Base-by-base conservation (phyloP, 2,329 filamentous ascomycete species). In the Talaromyces rugulosus region DNA sequence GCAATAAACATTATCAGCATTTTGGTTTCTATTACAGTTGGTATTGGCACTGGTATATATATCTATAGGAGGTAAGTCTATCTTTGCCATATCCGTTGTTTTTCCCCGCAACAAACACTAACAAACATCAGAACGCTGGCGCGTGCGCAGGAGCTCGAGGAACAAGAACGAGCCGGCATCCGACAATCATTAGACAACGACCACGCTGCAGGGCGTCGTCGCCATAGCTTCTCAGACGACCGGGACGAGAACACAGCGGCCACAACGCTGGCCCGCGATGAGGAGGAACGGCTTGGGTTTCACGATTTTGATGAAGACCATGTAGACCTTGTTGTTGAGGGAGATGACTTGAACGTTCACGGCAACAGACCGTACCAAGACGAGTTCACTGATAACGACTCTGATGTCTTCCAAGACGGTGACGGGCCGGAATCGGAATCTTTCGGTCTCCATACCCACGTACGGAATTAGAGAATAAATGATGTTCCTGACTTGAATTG, bases 1-100 rank as follows among this genome's bases (percentile, higher is more conserved):
- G 83, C 87, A 31, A 81, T 98, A 69, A 96, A 95, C 77, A 96
- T 96, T 74, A 75, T 88, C 28, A 89, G 87, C 77, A 97, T 98
- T 75, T 72, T 86, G 14, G 75, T 93, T 62, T 90, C 91, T 31
- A 84, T 85, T 56, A 70, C 85, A 27, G 79, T 96, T 12, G 95
- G 95, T 53, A 78, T 89, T 27, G 83, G 80, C 30, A 92, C 95
- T 2, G 94, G 92, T 16, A 89, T 87, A 76, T 82, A 96, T 76
- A 96, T 99, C 73, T 99, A 96, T 79, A 84, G 83, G 69, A 82
- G 71, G 85, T 85, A 63, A 69, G 76, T 61, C 14, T 11, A 51
- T 9, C 23, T 33, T 51, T 23, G 3, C 47, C 14, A 36, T 27
- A 23, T 28, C 36, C 52, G 23, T 51, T 51, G 36, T 36, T 34